Evolutionary conservation across 495 filamentous ascomycete genomes (phyloP), one percentile per base, ranked within the genome.

Genomic region (Aspergillus wentii): DNA sequence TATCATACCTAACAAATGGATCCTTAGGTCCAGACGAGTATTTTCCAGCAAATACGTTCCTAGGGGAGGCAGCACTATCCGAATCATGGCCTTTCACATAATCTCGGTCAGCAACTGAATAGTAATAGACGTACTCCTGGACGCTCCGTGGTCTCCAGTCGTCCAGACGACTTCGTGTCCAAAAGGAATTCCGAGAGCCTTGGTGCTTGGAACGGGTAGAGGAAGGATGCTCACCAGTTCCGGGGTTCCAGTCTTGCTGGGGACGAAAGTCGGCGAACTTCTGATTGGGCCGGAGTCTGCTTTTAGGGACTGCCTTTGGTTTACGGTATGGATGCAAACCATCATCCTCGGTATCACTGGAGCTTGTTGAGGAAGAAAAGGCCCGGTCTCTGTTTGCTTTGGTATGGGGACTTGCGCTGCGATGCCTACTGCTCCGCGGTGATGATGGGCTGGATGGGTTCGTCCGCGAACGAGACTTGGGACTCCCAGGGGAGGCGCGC

Each of bases 231-330:
- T 56, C 46, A 68, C 67, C 61, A 46, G 41, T 55, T 49, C 51
- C 49, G 26, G 51, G 30, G 31, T 40, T 55, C 37, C 44, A 48
- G 1, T 47, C 37, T 23, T 48, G 51, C 22, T 40, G 30, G 5
- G 37, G 42, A 44, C 57, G 44, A 30, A 63, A 59, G 35, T 62
- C 57, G 26, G 54, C 15, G 32, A 59, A 65, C 14, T 54, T 64
- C 30, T 64, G 57, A 43, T 62, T 39, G 7, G 57, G 54, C 7
- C 54, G 40, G 4, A 71, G 51, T 40, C 65, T 57, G 40, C 64
- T 68, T 45, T 64, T 69, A 9, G 68, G 68, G 17, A 66, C 56
- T 10, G 64, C 66, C 44, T 65, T 69, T 3, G 68, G 68, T 35
- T 62, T 67, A 21, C 42, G 47, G 6, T 37, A 38, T 16, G 43